These are phyloP conservation scores for Sergeia podlipaevii DNA, from an alignment of 208 protist species.

Conservation along the genomic window DNA sequence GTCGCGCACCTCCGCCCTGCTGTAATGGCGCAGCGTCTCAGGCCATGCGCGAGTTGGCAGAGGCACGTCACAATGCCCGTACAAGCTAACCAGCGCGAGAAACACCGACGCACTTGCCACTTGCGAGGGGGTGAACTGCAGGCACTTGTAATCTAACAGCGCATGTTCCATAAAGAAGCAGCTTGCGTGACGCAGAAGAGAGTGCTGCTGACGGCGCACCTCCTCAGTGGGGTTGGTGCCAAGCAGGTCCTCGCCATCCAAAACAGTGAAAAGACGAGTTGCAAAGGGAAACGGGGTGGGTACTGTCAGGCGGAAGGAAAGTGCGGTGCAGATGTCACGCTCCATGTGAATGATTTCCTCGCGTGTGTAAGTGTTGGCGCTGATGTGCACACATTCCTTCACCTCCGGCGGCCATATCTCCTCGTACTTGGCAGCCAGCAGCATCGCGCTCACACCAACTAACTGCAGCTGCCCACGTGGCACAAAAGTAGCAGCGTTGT, in stretches of 20 bases:
- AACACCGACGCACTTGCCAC: constrained; percentile 91
- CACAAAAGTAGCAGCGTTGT: constrained; percentile 41
- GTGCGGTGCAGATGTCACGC: constrained; percentile 65
- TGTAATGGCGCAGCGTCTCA: constrained; percentile 67
- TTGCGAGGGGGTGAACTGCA: constrained; percentile 93
- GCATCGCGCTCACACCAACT: constrained; percentile 90
- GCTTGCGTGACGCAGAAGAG: constrained; percentile 55
- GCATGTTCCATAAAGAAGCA: constrained; percentile 87
- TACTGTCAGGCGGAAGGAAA: constrained; percentile 88
- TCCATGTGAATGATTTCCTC: constrained; percentile 93
- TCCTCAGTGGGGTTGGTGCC: constrained; percentile 27
- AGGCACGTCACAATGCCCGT: constrained; percentile 5
- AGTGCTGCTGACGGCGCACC: constrained; percentile 23
- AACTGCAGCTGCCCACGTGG: constrained; percentile 94
- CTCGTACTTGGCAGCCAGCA: constrained; percentile 94
- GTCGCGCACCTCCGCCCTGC: constrained; percentile 43
- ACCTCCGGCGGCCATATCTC: constrained; percentile 93
- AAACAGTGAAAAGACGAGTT: constrained; percentile 62
- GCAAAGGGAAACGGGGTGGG: constrained; percentile 86
- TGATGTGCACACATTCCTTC: constrained; percentile 94
- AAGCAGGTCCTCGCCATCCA: constrained; percentile 61
- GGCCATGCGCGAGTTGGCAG: constrained; percentile 38
- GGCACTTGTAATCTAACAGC: constrained; percentile 84
- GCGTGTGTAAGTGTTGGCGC: constrained; percentile 91
- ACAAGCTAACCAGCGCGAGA: constrained; percentile 71